Base-by-base conservation (phyloP, 139 green algal species). In the Coccomyxa sp. region DNA sequence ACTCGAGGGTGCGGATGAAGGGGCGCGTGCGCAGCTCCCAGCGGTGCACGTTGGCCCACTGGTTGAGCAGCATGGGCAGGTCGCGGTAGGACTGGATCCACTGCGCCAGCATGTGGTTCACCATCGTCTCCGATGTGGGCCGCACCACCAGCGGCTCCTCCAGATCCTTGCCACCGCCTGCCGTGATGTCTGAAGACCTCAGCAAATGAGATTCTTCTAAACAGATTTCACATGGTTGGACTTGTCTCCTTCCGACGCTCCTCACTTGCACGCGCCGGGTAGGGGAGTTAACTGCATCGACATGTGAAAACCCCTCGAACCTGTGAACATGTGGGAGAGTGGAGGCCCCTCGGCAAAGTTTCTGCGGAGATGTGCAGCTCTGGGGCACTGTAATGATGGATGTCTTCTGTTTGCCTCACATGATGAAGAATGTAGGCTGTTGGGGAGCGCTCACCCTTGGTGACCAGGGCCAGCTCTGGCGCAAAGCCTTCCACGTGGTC, bases 401-500 rank as follows among this genome's bases (percentile, higher is more conserved):
- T 51, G 38, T 7, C 38, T 51, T 51, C 38, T 51, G 38, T 51
- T 51, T 51, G 38, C 3, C 38, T 51, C 38, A 45, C 1, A 45
- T 18, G 71, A 16, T 25, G 27, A 10, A 77, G 71, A 77, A 66
- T 14, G 0, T 14, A 59, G 15, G 30, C 38, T 51, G 38, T 51
- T 51, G 3, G 38, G 38, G 38, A 51, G 38, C 0, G 51, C 67
- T 58, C 32, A 83, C 94, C 97, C 82, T 97, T 93, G 28, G 97
- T 99, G 14, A 99, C 97, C 0, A 99, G 82, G 1, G 97, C 97
- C 74, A 99, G 93, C 93, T 99, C 97, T 23, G 97, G 97, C 0
- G 95, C 93, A 92, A 99, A 99, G n/a, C 97, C 97, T 86, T 99
- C 97, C 80, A 99, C 96, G 83, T 99, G 97, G 81, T 93, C 89